Base-by-base conservation (phyloP, 345 rosid genomes). In the Iberis pinnata region DNA sequence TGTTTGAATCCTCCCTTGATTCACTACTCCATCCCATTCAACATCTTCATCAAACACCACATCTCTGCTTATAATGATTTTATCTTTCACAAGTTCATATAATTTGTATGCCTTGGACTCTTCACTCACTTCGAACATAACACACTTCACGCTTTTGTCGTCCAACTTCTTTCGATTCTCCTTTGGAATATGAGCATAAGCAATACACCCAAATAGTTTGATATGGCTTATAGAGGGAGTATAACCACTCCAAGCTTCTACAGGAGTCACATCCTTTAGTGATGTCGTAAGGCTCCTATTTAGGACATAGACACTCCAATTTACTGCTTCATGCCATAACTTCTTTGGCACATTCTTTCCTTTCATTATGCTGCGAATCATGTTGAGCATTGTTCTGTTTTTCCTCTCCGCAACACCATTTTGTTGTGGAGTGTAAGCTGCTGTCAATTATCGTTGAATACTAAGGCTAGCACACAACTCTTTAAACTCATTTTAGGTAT, bases 331-430 rank as follows among this genome's bases (percentile, higher is more conserved):
- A 0, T 15, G 52, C 52, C 52, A 47, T 2, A 22, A 47, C 9
- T 7, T 47, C 17, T 22, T 22, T 15, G 52, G 52, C 52, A 47
- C 52, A 2, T 24, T 47, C 52, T 22, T 47, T 6, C 52, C 52
- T 0, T 1, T 22, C 33, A 47, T 22, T 12, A 24, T 24, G 12
- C 52, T 22, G 17, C 52, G 29, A 22, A 47, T 33, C 52, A 47
- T 47, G 18, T 47, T 47, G 0, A 47, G 11, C 1, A 47, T 9
- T 22, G 9, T 47, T 24, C 52, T 19, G 7, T 47, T 47, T 24
- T 47, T 47, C 18, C 29, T 47, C 18, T 47, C 33, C 7, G 52
- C 52, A 2, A 47, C 17, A 47, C 52, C 33, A 18, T 47, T 47
- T 24, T 47, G 33, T 35, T 35, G 38, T 12, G 38, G 38, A 1